Evolutionary conservation across 768 basidiomycete genomes (phyloP), one percentile per base, ranked within the genome.

Genomic region (Leccinum barrowsii): DNA sequence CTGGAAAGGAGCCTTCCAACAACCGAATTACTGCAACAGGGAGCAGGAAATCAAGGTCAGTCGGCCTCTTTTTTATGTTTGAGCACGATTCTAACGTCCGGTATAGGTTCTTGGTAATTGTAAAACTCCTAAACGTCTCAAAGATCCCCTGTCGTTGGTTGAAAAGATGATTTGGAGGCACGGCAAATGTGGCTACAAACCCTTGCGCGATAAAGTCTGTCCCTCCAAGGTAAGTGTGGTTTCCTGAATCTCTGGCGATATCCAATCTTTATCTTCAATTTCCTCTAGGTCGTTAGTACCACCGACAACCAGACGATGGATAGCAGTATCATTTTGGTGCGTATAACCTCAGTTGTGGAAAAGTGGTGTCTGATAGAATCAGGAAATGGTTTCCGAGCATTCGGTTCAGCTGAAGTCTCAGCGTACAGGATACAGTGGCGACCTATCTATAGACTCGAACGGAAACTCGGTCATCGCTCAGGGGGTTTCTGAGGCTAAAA

Each of bases 381-480:
- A 92, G 89, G 90, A 90, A 73, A 75, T 90, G 66, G 82, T 92
- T 75, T 88, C 91, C 0, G 90, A 91, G 69, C 76, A 79, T 48
- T 83, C 85, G 5, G 69, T 82, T 32, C 79, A 82, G 46, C 62
- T 85, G 37, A 75, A 71, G 7, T 83, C 87, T 2, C 89, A 93
- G 63, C 70, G 67, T 1, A 73, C 78, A 2, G 54, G 70, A 12
- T 61, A 65, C 11, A 68, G 65, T 2, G 69, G 57, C 12, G 76
- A 83, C 57, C 67, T 75, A 5, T 85, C 87, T 3, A 61, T 84
- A 26, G 83, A 87, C 55, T 84, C 84, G 0, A 73, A 74, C 6
- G 78, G 81, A 15, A 78, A 80, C 35, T 71, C 78, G 3, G 76
- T 85, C 35, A 28, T 74, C 17, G 70, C 81, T 32, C 69, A 75